phyloP scores from a whole-genome alignment of 495 filamentous ascomycete species.

The Penicillium fimorum region DNA sequence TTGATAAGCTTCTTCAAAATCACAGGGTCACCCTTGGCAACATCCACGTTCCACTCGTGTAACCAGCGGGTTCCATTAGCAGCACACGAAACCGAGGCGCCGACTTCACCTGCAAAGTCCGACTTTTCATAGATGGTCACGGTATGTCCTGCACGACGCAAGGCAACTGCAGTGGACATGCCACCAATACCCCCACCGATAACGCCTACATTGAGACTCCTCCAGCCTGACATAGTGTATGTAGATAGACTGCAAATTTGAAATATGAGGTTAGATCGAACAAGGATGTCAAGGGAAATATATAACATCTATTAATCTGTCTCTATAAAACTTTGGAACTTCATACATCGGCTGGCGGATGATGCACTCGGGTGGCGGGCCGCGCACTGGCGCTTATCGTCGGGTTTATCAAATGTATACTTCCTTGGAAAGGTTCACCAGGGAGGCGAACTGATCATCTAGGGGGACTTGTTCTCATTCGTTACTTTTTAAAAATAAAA shows the following conservation, averaged over 20 bases:
- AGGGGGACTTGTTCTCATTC: no score
- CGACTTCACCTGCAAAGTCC: conserved; percentile 45
- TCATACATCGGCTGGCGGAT: conserved; percentile 4
- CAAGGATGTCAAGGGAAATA: neutral
- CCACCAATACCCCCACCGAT: conserved; percentile 71
- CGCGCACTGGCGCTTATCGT: conserved; percentile 2
- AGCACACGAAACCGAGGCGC: conserved; percentile 44
- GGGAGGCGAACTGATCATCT: no score
- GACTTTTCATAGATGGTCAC: conserved; percentile 51
- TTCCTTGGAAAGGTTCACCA: no score
- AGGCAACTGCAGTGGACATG: conserved; percentile 60
- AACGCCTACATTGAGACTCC: conserved; percentile 49
- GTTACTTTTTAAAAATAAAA: no score
- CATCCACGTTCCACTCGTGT: conserved; percentile 45
- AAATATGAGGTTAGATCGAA: neutral
- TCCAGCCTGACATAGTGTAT: conserved; percentile 28
- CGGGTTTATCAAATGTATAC: neutral
- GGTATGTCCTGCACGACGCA: conserved; percentile 61
- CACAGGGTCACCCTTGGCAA: conserved; percentile 46
- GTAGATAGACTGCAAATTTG: neutral
- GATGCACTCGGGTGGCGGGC: conserved; percentile 14
- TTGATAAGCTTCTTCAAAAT: conserved; percentile 49
- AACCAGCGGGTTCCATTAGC: conserved; percentile 48
- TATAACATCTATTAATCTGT: neutral
- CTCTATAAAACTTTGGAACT: no score